phyloP scores from a whole-genome alignment of 805 yeast species.

The Kodamaea sagamina region DNA sequence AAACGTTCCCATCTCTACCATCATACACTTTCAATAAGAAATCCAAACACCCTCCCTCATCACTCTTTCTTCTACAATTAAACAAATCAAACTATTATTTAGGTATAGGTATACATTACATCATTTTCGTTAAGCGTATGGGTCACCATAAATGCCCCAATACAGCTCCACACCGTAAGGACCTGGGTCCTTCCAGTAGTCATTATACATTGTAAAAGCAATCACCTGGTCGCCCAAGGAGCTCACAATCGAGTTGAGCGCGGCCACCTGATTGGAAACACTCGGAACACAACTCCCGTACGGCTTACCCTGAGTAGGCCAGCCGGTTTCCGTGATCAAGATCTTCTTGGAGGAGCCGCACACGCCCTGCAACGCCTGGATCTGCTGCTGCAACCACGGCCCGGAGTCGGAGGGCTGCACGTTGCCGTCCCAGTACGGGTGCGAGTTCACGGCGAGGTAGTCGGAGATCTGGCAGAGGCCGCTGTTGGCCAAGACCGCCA shows the following conservation, averaged over 20 bases:
- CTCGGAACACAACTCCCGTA: conserved; percentile 61
- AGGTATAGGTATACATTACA: conserved; percentile 7
- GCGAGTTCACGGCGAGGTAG: conserved; percentile 66
- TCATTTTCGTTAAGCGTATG: conserved; percentile 11
- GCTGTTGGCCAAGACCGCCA: conserved; percentile 55
- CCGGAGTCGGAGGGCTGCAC: conserved; percentile 56
- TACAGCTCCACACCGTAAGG: conserved; percentile 58
- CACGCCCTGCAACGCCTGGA: conserved; percentile 41
- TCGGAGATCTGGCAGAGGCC: conserved; percentile 58
- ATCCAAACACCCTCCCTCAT: no score
- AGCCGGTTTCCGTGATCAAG: conserved; percentile 64
- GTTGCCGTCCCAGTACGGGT: conserved; percentile 64
- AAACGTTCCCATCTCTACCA: no score
- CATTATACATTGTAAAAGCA: conserved; percentile 63
- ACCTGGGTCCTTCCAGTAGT: conserved; percentile 63
- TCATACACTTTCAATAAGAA: no score
- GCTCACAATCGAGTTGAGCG: conserved; percentile 51
- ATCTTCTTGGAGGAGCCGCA: conserved; percentile 54
- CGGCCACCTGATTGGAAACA: conserved; percentile 49
- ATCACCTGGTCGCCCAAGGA: conserved; percentile 51
- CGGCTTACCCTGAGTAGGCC: conserved; percentile 64
- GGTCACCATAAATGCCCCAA: conserved; percentile 53
- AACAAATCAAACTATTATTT: conserved; percentile 1
- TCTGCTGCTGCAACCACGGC: conserved; percentile 51
- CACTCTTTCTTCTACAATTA: no score